phyloP scores from a whole-genome alignment of 345 rosid species.

The Gossypium mustelinum region DNA sequence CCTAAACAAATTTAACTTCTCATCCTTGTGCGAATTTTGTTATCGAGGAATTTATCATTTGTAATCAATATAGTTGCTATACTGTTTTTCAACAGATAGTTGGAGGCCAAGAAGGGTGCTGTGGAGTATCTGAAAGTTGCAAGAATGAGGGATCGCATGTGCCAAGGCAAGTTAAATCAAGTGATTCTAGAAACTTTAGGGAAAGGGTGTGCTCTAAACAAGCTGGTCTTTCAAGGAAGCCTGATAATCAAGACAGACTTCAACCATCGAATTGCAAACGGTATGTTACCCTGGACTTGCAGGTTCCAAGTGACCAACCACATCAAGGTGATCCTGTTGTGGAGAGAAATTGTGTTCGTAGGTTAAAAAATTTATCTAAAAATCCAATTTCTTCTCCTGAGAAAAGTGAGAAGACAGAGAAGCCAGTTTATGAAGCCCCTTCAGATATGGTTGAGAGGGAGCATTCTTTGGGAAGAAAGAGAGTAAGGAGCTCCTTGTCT shows the following conservation, averaged over 20 bases:
- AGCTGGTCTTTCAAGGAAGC: constrained; percentile 49
- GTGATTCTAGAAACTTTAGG: constrained; percentile 54
- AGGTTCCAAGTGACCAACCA: constrained; percentile 43
- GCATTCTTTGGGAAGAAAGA: constrained; percentile 39
- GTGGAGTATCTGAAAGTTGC: constrained; percentile 34
- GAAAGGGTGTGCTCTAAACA: constrained; percentile 63
- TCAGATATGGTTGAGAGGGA: constrained; percentile 25
- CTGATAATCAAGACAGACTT: constrained; percentile 29
- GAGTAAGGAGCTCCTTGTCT: constrained; percentile 27
- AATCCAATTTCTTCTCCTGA: constrained; percentile 11
- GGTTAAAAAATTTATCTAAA: constrained; percentile 32
- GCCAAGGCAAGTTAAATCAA: constrained; percentile 31
- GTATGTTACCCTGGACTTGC: constrained; percentile 43
- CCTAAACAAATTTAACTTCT: neutral
- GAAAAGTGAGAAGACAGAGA: constrained; percentile 30
- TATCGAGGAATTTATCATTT: constrained; percentile 12
- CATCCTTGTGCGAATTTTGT: neutral
- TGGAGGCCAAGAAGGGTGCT: constrained; percentile 33
- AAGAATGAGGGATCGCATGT: constrained; percentile 23
- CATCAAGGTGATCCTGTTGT: constrained; percentile 32
- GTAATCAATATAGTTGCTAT: constrained; percentile 14
- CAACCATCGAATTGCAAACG: constrained; percentile 37
- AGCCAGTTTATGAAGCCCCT: constrained; percentile 21
- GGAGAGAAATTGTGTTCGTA: constrained; percentile 33
- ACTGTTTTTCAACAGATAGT: constrained; percentile 37